phyloP scores from a whole-genome alignment of 306 rosid species.

The Vigna trinervia region DNA sequence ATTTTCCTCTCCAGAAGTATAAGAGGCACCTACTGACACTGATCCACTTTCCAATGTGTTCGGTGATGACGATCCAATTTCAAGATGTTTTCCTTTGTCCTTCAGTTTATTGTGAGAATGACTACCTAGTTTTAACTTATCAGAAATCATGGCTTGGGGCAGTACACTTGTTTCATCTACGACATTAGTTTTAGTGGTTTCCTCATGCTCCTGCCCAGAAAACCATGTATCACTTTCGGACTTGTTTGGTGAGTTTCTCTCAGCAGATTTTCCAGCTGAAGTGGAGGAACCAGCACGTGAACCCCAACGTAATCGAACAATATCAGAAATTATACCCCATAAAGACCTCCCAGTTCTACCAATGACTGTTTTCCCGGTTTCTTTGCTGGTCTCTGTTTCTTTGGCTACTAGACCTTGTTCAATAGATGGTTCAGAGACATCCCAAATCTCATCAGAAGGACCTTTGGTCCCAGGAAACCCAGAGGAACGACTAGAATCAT shows the following conservation, averaged over 20 bases:
- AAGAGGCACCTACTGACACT: constrained; percentile 55
- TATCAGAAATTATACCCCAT: constrained; percentile 69
- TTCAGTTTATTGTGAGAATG: constrained; percentile 40
- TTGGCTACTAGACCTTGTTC: constrained; percentile 52
- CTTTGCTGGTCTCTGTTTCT: constrained; percentile 51
- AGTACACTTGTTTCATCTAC: constrained; percentile 48
- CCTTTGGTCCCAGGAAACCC: constrained; percentile 75
- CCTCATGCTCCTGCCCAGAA: constrained; percentile 82
- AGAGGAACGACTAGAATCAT: constrained; percentile 54
- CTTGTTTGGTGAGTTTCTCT: constrained; percentile 65
- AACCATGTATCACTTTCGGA: constrained; percentile 73
- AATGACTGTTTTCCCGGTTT: constrained; percentile 53
- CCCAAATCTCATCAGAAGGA: constrained; percentile 85
- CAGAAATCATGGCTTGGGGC: constrained; percentile 52
- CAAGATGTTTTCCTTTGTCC: constrained; percentile 55
- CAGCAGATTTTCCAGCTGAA: constrained; percentile 60
- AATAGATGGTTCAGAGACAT: constrained; percentile 59
- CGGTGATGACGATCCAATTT: constrained; percentile 60
- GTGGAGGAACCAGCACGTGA: constrained; percentile 59
- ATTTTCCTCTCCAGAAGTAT: constrained; percentile 62
- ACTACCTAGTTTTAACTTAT: constrained; percentile 47
- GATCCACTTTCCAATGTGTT: constrained; percentile 55
- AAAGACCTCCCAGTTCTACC: constrained; percentile 80
- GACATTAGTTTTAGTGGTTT: constrained; percentile 50
- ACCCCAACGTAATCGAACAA: constrained; percentile 75